Evolutionary conservation across 2,329 filamentous ascomycete genomes (phyloP).

Genomic region (Claviceps sorghi): DNA sequence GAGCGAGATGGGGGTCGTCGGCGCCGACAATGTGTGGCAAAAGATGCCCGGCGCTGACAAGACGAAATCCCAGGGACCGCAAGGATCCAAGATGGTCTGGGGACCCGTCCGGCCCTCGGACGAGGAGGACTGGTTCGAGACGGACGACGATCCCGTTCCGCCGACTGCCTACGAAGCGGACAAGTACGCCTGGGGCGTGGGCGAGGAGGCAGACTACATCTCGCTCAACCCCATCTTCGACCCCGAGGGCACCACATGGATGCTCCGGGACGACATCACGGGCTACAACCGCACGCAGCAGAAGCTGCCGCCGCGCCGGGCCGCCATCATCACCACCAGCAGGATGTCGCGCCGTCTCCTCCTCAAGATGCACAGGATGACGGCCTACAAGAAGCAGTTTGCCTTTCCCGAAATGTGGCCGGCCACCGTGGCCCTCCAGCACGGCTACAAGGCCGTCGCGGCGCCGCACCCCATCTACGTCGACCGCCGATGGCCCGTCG

Average conservation of each 20-base stretch:
- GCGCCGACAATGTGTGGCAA: slow-evolving; percentile 54
- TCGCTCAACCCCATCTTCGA: slow-evolving; percentile 88
- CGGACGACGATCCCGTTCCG: slow-evolving; percentile 58
- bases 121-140: slow-evolving; percentile 55
- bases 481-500: slow-evolving; percentile 71
- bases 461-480: slow-evolving; percentile 80
- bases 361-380: slow-evolving; percentile 80
- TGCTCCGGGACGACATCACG: slow-evolving; percentile 68
- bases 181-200: slow-evolving; percentile 72
- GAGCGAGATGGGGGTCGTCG: slow-evolving; percentile 52
- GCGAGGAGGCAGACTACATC: slow-evolving; percentile 82
- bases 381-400: slow-evolving; percentile 67
- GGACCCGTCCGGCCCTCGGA: slow-evolving; percentile 60
- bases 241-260: slow-evolving; percentile 74
- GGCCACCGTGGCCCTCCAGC: slow-evolving; percentile 70
- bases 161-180: slow-evolving; percentile 62
- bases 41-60: slow-evolving; percentile 28
- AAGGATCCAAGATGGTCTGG: slow-evolving; percentile 53
- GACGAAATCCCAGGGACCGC: slow-evolving; percentile 8
- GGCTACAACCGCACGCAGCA: slow-evolving; percentile 52
- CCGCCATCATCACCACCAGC: slow-evolving; percentile 77
- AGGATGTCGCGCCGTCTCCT: slow-evolving; percentile 71
- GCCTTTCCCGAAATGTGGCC: slow-evolving; percentile 98
- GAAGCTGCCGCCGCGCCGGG: slow-evolving; percentile 54
- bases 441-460: slow-evolving; percentile 85